Percentiles rank a stretch among this genome's conserved stretches.
These are phyloP conservation scores for Nannizziopsis barbatae DNA, from an alignment of 2,329 filamentous ascomycete genomes.

Conservation along the genomic window DNA sequence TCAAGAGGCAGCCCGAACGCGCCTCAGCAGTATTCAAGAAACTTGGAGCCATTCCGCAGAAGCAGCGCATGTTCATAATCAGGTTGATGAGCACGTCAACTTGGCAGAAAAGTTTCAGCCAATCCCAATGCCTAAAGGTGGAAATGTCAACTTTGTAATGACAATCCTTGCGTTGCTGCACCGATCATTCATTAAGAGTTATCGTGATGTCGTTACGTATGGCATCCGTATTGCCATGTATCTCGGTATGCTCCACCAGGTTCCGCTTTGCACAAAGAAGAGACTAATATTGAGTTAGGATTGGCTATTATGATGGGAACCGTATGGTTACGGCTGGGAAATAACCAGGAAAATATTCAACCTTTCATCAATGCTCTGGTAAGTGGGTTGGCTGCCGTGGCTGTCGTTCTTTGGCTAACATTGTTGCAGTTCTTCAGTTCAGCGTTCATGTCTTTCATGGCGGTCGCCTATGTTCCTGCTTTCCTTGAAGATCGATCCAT, in stretches of 20 bases:
- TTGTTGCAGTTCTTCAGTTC: constrained; percentile 52
- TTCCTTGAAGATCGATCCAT: constrained; percentile 67
- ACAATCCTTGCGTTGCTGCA: constrained; percentile 59
- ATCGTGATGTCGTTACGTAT: constrained; percentile 74
- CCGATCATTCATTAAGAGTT: constrained; percentile 69
- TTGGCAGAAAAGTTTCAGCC: constrained; percentile 22
- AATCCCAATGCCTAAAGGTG: constrained; percentile 16
- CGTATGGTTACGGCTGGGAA: constrained; percentile 63
- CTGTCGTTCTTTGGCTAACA: neutral
- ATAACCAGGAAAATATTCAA: constrained; percentile 62
- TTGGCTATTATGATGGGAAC: constrained; percentile 82
- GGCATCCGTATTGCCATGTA: constrained; percentile 78
- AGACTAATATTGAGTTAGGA: constrained; percentile 27
- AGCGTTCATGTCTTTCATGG: constrained; percentile 71
- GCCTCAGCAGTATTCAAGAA: constrained; percentile 44
- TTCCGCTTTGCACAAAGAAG: constrained; percentile 2
- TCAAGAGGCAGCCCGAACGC: constrained; percentile 34
- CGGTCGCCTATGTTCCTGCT: constrained; percentile 72
- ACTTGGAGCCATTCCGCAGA: constrained; percentile 45
- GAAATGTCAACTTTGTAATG: constrained; percentile 34
- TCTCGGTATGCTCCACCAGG: constrained; percentile 37
- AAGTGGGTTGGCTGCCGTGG: constrained; percentile 16
- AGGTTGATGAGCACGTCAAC: constrained; percentile 18
- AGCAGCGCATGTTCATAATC: constrained; percentile 24
- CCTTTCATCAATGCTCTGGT: constrained; percentile 70